Conservation (phyloP, 352 stramenopile species). For the Pythium aquatile region DNA sequence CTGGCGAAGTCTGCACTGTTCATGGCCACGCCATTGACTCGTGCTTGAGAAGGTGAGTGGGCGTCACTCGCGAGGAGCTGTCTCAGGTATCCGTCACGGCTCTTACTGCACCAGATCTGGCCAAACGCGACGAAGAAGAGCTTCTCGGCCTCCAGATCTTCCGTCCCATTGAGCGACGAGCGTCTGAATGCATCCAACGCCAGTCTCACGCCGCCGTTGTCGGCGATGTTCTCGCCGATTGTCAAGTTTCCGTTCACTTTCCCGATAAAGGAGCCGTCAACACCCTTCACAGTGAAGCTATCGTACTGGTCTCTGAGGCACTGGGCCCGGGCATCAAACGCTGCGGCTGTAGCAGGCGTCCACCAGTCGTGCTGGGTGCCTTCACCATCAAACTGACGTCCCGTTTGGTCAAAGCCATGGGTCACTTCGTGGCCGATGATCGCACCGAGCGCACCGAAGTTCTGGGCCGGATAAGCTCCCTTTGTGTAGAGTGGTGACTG, state of each 20-base stretch:
- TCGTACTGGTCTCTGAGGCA: constrained; percentile 63
- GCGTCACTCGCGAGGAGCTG: constrained; percentile 40
- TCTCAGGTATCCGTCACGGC: constrained; percentile 35
- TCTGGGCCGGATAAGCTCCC: constrained; percentile 74
- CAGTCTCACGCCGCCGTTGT: constrained; percentile 62
- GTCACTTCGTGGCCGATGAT: constrained; percentile 94
- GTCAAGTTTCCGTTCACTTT: constrained; percentile 62
- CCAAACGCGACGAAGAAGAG: constrained; percentile 71
- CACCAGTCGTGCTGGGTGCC: constrained; percentile 93
- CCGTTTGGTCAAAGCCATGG: constrained; percentile 92
- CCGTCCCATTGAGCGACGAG: constrained; percentile 31
- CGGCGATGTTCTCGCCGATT: constrained; percentile 74
- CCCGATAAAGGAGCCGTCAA: constrained; percentile 34
- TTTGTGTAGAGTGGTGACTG: constrained; percentile 91
- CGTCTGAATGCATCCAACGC: constrained; percentile 54
- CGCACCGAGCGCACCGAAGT: constrained; percentile 89
- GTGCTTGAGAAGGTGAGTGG: constrained; percentile 46
- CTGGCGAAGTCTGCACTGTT: constrained; percentile 55
- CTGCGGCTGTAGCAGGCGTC: constrained; percentile 63
- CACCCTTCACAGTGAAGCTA: constrained; percentile 33
- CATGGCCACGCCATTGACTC: constrained; percentile 65
- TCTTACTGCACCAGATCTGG: constrained; percentile 61
- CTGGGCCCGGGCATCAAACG: constrained; percentile 61
- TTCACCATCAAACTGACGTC: constrained; percentile 75
- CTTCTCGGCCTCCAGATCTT: constrained; percentile 31